A percentile compares a stretch with the other conserved stretches of the same genome.
Conservation (phyloP, 1,284 basidiomycete genomes). For the Melampsora larici-populina region DNA sequence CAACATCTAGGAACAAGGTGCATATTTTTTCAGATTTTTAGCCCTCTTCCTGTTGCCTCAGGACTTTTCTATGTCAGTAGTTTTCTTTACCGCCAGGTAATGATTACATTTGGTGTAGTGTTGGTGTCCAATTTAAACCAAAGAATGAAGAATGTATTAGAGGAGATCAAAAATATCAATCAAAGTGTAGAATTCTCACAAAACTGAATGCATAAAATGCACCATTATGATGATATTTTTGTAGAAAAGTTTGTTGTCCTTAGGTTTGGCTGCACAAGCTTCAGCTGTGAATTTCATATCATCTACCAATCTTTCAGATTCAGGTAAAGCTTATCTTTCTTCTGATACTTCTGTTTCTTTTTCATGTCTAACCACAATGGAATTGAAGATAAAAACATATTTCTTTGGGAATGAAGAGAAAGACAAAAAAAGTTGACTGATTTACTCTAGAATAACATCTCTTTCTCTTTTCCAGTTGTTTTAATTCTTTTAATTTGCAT, state of each 20-base stretch:
- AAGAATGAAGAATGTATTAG: neutral
- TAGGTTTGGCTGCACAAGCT: slow-evolving; percentile 74
- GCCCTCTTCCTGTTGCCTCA: too few relatives aligned
- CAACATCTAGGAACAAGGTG: too few relatives aligned
- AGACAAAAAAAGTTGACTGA: neutral
- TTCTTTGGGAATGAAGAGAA: neutral
- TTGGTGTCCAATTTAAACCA: slow-evolving; percentile 69
- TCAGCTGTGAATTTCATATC: slow-evolving; percentile 80
- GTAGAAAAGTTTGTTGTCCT: slow-evolving; percentile 87
- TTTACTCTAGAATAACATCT: slow-evolving; percentile 64
- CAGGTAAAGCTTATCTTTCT: slow-evolving; percentile 80
- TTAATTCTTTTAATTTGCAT: slow-evolving; percentile 90
- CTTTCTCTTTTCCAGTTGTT: slow-evolving; percentile 86
- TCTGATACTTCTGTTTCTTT: slow-evolving; percentile 85
- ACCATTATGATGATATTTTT: slow-evolving; percentile 99
- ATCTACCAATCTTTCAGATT: slow-evolving; percentile 82
- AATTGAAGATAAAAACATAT: neutral
- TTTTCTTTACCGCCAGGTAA: too few relatives aligned
- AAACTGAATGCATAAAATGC: slow-evolving; percentile 82
- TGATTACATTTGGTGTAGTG: too few relatives aligned
- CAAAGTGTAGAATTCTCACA: neutral
- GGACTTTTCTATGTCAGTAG: too few relatives aligned
- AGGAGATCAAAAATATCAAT: slow-evolving; percentile 19
- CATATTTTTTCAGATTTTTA: too few relatives aligned
- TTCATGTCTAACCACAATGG: slow-evolving; percentile 59